Conservation (phyloP, 257 asterid species). For the Solanum pimpinellifolium region DNA sequence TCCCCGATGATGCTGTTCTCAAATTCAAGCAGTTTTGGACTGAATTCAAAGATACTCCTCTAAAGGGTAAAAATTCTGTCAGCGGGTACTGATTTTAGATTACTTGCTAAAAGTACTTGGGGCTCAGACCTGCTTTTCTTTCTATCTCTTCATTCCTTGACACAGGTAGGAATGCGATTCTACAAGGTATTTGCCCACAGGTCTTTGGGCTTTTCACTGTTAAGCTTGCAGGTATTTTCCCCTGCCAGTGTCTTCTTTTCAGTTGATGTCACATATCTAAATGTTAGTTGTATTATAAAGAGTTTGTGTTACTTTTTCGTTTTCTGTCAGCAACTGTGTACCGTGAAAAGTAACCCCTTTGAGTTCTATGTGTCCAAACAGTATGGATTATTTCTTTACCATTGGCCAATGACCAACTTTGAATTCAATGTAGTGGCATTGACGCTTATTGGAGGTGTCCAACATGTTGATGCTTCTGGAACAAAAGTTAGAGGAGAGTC, state of each 20-base stretch:
- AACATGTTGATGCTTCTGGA: slow-evolving; percentile 92
- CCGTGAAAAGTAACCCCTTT: background rate
- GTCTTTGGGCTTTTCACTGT: slow-evolving; percentile 96
- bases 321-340: background rate
- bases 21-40: slow-evolving; percentile 81
- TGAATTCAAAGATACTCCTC: slow-evolving; percentile 56
- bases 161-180: slow-evolving; percentile 89
- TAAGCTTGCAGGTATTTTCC: slow-evolving; percentile 79
- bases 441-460: slow-evolving; percentile 93
- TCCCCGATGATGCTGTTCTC: slow-evolving; percentile 53
- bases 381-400: background rate
- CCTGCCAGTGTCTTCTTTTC: background rate
- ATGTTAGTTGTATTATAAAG: background rate
- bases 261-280: background rate
- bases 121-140: background rate
- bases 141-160: background rate
- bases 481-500: slow-evolving; percentile 96
- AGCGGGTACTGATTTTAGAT: background rate
- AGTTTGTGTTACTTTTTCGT: background rate
- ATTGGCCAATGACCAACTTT: background rate
- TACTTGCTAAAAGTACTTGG: background rate
- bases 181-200: slow-evolving; percentile 88
- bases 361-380: background rate
- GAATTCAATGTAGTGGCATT: slow-evolving; percentile 52
- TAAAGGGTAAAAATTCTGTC: slow-evolving; percentile 45